Percentiles rank a stretch among this genome's conserved stretches.
phyloP scores from a whole-genome alignment of 1,139 yeast genomes.

The Scheffersomyces parashehatae region DNA sequence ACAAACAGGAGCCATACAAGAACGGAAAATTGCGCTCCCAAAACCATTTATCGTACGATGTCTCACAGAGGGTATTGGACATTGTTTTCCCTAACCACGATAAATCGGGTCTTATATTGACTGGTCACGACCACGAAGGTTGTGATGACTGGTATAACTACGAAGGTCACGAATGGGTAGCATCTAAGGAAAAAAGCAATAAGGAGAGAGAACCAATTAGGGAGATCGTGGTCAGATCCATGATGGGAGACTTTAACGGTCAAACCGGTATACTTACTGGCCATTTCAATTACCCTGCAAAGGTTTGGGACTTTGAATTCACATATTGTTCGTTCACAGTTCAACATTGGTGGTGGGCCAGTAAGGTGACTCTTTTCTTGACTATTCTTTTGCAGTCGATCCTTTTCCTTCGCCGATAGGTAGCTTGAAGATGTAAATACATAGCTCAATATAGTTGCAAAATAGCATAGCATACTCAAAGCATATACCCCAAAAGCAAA shows the following conservation, averaged over 20 bases:
- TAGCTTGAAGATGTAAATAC: too few relatives aligned
- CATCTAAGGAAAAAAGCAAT: conserved; percentile 40
- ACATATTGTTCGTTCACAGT: conserved; percentile 75
- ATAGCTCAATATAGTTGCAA: too few relatives aligned
- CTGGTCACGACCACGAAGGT: conserved; percentile 98
- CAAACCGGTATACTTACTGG: conserved; percentile 85
- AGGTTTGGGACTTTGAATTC: conserved; percentile 67
- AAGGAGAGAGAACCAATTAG: conserved; percentile 44
- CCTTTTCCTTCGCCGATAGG: conserved; percentile 7
- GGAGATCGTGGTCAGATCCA: conserved; percentile 84
- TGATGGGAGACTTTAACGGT: conserved; percentile 97
- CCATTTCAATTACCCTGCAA: conserved; percentile 36
- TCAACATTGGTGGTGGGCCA: conserved; percentile 97
- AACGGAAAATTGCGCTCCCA: conserved; percentile 78
- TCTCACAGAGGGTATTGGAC: conserved; percentile 66
- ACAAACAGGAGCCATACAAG: conserved; percentile 63
- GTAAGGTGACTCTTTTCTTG: conserved; percentile 57
- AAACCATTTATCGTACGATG: conserved; percentile 72
- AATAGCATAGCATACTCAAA: too few relatives aligned
- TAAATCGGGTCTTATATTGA: conserved; percentile 74
- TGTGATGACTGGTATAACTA: conserved; percentile 69
- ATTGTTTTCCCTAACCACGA: conserved; percentile 62
- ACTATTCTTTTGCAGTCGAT: conserved; percentile 43
- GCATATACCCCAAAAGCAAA: too few relatives aligned
- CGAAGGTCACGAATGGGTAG: conserved; percentile 54